Base-by-base conservation (phyloP, 345 rosid genomes). In the Eucalyptus pauciflora region DNA sequence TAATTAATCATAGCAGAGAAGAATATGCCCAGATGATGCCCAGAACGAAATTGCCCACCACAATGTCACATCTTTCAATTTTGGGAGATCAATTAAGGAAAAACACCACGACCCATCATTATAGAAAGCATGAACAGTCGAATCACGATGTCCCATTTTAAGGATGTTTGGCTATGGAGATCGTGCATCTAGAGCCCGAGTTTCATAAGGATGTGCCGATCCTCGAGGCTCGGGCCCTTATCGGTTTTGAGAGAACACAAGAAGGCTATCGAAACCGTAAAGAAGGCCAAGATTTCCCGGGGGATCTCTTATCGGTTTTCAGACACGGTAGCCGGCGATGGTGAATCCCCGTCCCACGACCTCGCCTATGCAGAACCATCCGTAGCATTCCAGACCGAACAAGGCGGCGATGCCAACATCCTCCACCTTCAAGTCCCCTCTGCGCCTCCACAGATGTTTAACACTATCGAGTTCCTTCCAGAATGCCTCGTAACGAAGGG, bases 281-380 rank as follows among this genome's bases (percentile, higher is more conserved):
- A 49, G 31, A 29, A 49, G 24, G 49, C 52, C 20, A 25, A 2
- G 24, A 85, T 31, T 31, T 16, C 80, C 11, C 0, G 22, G 79
- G 0, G 56, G 24, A 52, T 18, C 3, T 31, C 79, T 67, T 0
- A 3, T 8, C 43, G 0, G 12, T 69, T 86, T 86, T 94, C 90
- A 95, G 89, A 92, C 92, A 79, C 92, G 92, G 93, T 96, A 96
- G 86, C 97, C 96, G 2, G 96, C 91, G 95, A 96, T 85, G 50
- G 96, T 96, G 92, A 96, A 96, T 83, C 96, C 97, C 80, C 97
- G 91, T 86, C 96, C 99, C 41, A 93, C 91, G 41, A 96, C 92
- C 92, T 96, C 96, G 89, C 98, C 97, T 13, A 94, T 94, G 90
- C 98, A 94, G 89, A 48, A 96, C 96, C 96, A 96, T 6, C 95